A percentile compares a stretch with the other conserved stretches of the same genome.
Conservation (phyloP, 495 filamentous ascomycete species). For the Parachaetomium inaequale region DNA sequence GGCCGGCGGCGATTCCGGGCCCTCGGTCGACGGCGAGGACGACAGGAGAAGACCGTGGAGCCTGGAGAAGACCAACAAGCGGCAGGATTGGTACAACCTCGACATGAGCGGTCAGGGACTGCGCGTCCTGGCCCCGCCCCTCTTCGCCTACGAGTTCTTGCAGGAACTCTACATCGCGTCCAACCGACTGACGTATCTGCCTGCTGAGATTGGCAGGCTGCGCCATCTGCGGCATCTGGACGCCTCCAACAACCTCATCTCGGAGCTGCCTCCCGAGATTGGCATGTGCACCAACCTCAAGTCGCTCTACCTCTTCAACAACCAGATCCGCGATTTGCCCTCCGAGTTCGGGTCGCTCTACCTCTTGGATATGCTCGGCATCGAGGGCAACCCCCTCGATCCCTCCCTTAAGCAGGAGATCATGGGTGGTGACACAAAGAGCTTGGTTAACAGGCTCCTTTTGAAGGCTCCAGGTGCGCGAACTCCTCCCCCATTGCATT, state of each 20-base stretch:
- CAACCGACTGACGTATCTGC: slow-evolving; percentile 77
- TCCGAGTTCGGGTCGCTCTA: slow-evolving; percentile 84
- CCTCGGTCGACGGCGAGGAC: slow-evolving; percentile 56
- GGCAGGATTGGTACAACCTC: slow-evolving; percentile 84
- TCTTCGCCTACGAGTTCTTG: slow-evolving; percentile 84
- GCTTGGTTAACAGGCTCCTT: slow-evolving; percentile 73
- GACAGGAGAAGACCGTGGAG: slow-evolving; percentile 61
- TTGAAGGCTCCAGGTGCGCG: slow-evolving; percentile 76
- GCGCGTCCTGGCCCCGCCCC: slow-evolving; percentile 66
- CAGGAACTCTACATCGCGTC: slow-evolving; percentile 86
- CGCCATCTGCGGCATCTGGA: slow-evolving; percentile 76
- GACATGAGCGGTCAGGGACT: slow-evolving; percentile 94
- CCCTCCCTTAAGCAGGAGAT: slow-evolving; percentile 69
- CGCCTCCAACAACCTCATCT: slow-evolving; percentile 80
- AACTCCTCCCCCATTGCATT: slow-evolving; percentile 10
- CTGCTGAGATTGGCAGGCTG: slow-evolving; percentile 73
- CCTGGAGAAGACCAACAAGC: slow-evolving; percentile 52
- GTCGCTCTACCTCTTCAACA: slow-evolving; percentile 80
- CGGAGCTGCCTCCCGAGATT: slow-evolving; percentile 81
- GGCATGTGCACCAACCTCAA: slow-evolving; percentile 91
- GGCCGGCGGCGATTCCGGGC: slow-evolving; percentile 30
- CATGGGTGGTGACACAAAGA: slow-evolving; percentile 79
- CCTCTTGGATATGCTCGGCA: slow-evolving; percentile 79
- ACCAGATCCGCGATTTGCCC: slow-evolving; percentile 75
- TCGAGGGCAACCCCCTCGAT: slow-evolving; percentile 85